Evolutionary conservation across 78 protist genomes (phyloP), one percentile per base, ranked within the genome.

Genomic region (Parvularia atlantis): DNA sequence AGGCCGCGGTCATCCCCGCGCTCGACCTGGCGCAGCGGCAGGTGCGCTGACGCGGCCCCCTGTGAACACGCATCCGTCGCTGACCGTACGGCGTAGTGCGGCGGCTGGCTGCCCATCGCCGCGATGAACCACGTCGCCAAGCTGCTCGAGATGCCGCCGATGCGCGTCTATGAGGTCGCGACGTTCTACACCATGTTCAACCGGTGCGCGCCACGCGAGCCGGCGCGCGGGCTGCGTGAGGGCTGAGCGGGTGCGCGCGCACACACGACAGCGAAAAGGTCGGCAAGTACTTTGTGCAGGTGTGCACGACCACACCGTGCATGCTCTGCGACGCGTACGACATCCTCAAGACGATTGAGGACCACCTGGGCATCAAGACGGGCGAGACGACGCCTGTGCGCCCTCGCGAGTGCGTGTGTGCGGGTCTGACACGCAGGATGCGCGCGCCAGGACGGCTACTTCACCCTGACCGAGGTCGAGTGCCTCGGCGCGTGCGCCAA

Each of bases 151-250:
- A 73, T 92, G 43, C 84, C 91, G 31, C 88, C 89, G 39, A 93
- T 91, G 85, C 79, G 85, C 17, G 96, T 91, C 35, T 95, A 90
- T 63, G 96, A 92, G 52, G 91, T 88, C 14, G 96, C 96, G 2
- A 87, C 99, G 31, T 95, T 95, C 83, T 95, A 95, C 79, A 87
- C 95, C 20, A 95, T 95, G 99, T 91, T 89, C 77, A 88, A 88
- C 85, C n/a, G n/a, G n/a, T n/a, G n/a, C n/a, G n/a, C n/a, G n/a
- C n/a, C n/a, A n/a, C 71, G 87, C 37, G 60, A 40, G 53, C 85
- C 85, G 22, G 74, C 24, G 10, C 43, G 68, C 46, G 35, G 35
- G 46, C 41, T 81, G 50, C 30, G 75, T 81, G 37, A 68, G 33
- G 78, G 66, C 28, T 74, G 66, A 9, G 48, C 68, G 26, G 1